phyloP scores from a whole-genome alignment of 805 yeast genomes.

The Saturnispora quitensis region DNA sequence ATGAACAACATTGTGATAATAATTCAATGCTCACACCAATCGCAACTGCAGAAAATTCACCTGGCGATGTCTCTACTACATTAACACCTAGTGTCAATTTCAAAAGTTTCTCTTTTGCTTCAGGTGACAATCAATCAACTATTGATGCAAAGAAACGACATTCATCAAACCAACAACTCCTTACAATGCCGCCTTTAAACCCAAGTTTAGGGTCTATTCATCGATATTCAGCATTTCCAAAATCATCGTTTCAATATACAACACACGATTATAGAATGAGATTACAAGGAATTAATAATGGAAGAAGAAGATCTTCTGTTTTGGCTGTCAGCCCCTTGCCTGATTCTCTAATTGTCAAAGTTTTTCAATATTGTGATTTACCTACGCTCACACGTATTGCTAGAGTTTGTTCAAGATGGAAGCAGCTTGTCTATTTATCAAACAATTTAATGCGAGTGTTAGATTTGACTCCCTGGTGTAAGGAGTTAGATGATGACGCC shows the following conservation, averaged over 20 bases:
- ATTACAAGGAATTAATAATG: slow-evolving; percentile 35
- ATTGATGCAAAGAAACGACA: background rate
- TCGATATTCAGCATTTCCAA: slow-evolving; percentile 16
- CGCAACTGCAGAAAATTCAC: background rate
- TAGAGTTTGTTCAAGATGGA: slow-evolving; percentile 57
- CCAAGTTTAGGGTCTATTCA: slow-evolving; percentile 23
- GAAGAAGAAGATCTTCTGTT: slow-evolving; percentile 45
- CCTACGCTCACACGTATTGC: slow-evolving; percentile 54
- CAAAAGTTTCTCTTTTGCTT: slow-evolving; percentile 7
- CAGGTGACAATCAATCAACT: background rate
- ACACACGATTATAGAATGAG: slow-evolving; percentile 46
- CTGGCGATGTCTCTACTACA: background rate
- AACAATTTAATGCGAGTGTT: slow-evolving; percentile 41
- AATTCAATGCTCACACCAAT: background rate
- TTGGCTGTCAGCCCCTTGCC: slow-evolving; percentile 52
- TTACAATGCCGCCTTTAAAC: slow-evolving; percentile 19
- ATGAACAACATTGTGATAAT: background rate
- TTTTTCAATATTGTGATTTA: slow-evolving; percentile 45
- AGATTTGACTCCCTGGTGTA: slow-evolving; percentile 56
- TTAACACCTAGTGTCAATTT: slow-evolving; percentile 1
- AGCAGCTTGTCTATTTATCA: slow-evolving; percentile 51
- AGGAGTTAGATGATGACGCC: slow-evolving; percentile 48
- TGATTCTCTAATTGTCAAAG: slow-evolving; percentile 45
- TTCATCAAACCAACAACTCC: background rate
- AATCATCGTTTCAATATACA: slow-evolving; percentile 39